These are phyloP conservation scores for Fistulinella cinereoalba DNA, from an alignment of 1,284 basidiomycete genomes.

Conservation along the genomic window DNA sequence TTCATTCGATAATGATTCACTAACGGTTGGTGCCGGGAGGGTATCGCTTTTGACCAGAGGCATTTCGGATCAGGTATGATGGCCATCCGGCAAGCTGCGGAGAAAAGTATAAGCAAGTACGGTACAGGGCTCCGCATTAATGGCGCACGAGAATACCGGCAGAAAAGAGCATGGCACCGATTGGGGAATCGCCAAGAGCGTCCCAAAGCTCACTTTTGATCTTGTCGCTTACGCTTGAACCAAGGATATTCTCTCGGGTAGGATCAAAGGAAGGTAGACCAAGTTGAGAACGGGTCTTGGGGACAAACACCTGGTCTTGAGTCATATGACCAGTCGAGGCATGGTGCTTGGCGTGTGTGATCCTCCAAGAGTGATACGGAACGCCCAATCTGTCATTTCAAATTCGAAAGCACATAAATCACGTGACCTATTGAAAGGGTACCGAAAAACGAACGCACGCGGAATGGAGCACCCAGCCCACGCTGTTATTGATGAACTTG, in stretches of 20 bases:
- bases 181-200: constrained; percentile 89
- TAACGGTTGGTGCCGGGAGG: constrained; percentile 81
- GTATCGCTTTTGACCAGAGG: constrained; percentile 87
- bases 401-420: constrained; percentile 32
- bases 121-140: neutral
- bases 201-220: constrained; percentile 82
- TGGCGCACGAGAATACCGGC: constrained; percentile 68
- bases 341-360: constrained; percentile 96
- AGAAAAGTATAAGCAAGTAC: constrained; percentile 4
- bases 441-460: constrained; percentile 49
- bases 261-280: constrained; percentile 65
- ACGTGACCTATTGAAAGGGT: constrained; percentile 14
- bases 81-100: constrained; percentile 81
- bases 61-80: constrained; percentile 81
- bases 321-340: constrained; percentile 94
- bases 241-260: constrained; percentile 66
- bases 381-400: constrained; percentile 72
- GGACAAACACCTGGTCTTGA: constrained; percentile 96
- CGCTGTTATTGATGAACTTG: constrained; percentile 90
- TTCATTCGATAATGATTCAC: constrained; percentile 29
- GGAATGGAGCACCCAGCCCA: constrained; percentile 95
- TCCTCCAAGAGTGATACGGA: constrained; percentile 97
- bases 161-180: constrained; percentile 69
- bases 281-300: constrained; percentile 77
- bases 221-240: constrained; percentile 66